Conservation (phyloP, 306 rosid genomes). For the Purshia tridentata region DNA sequence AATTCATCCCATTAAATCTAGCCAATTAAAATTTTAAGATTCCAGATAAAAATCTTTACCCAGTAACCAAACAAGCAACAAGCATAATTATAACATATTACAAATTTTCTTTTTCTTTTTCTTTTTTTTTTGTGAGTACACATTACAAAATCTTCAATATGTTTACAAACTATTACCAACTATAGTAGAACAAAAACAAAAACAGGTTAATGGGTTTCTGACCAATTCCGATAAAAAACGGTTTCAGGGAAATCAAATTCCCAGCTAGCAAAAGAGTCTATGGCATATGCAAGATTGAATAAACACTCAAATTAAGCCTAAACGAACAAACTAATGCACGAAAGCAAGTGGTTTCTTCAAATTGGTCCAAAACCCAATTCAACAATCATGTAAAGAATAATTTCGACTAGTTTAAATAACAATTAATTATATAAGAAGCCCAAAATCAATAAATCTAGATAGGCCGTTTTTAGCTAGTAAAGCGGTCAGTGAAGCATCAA, state of each 20-base stretch:
- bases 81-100: neutral
- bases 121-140: too few relatives aligned
- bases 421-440: neutral
- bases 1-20: too few relatives aligned
- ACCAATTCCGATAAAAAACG: neutral
- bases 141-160: neutral
- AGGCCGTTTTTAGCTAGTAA: neutral
- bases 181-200: neutral
- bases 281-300: neutral
- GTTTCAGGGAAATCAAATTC: neutral
- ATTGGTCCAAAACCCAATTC: neutral
- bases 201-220: neutral
- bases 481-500: neutral
- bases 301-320: neutral
- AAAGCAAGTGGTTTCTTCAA: neutral
- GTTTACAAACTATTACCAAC: neutral
- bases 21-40: neutral
- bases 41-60: neutral
- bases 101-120: too few relatives aligned
- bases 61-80: neutral
- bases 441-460: neutral
- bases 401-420: neutral
- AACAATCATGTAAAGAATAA: neutral
- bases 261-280: constrained; percentile 1
- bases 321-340: neutral